phyloP scores from a whole-genome alignment of 768 basidiomycete genomes.

The Boletus tomentosulus region DNA sequence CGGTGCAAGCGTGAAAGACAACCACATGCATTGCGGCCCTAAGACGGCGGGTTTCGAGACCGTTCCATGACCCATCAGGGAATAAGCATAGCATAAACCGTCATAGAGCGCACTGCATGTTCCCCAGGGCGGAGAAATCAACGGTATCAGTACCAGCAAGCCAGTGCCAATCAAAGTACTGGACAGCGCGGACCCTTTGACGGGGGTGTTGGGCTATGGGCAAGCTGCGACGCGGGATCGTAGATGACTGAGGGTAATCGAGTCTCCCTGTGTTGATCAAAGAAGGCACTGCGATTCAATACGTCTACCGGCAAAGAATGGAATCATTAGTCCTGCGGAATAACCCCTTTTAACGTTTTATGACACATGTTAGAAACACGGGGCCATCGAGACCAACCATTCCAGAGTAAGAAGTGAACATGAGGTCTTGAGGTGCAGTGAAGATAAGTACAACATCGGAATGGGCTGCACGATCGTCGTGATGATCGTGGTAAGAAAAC shows the following conservation, averaged over 20 bases:
- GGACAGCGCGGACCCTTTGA: constrained; percentile 4
- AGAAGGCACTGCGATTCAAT: constrained; percentile 22
- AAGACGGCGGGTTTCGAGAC: constrained; percentile 1
- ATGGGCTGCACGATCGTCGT: constrained; percentile 10
- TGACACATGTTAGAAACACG: constrained; percentile 17
- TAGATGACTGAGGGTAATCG: constrained; percentile 17
- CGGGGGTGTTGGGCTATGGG: constrained; percentile 23
- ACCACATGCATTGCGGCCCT: constrained; percentile 9
- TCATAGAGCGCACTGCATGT: constrained; percentile 7
- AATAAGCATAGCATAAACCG: constrained; percentile 11
- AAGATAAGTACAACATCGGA: constrained; percentile 1
- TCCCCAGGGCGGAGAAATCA: constrained; percentile 2
- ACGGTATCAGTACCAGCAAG: background rate
- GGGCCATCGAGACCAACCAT: background rate
- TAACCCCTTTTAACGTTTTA: constrained; percentile 5
- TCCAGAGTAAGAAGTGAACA: no score
- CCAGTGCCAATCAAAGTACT: constrained; percentile 4
- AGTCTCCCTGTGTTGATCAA: constrained; percentile 17
- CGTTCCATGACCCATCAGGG: constrained; percentile 4
- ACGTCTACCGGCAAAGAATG: constrained; percentile 22
- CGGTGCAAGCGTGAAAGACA: constrained; percentile 3
- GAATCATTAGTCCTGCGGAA: constrained; percentile 18
- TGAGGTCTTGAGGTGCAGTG: background rate
- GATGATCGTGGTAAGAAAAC: constrained; percentile 19
- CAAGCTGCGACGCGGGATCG: constrained; percentile 15